These are phyloP conservation scores for Lepidium africanum DNA, from an alignment of 345 rosid genomes.

Conservation along the genomic window DNA sequence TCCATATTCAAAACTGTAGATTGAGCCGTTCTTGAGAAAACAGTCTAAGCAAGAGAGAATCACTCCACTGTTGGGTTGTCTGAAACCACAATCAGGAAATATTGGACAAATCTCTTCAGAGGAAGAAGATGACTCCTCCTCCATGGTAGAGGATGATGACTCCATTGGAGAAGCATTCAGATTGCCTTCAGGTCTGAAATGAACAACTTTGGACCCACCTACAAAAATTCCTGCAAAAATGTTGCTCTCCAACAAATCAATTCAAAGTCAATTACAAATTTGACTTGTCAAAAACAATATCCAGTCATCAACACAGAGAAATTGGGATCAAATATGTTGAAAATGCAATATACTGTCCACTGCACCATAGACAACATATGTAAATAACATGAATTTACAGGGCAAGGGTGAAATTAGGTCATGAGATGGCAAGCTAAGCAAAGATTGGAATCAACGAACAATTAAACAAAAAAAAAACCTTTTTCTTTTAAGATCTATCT, in stretches of 20 bases:
- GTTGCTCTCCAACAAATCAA: neutral
- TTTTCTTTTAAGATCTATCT: slow-evolving; percentile 2
- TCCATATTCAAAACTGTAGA: slow-evolving; percentile 77
- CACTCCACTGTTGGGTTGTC: slow-evolving; percentile 75
- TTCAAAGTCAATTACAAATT: neutral
- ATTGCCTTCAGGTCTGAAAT: slow-evolving; percentile 66
- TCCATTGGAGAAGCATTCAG: slow-evolving; percentile 26
- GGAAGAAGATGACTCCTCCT: slow-evolving; percentile 6
- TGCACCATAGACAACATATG: neutral
- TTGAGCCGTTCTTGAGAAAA: slow-evolving; percentile 74
- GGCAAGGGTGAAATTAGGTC: neutral
- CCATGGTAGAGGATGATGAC: neutral
- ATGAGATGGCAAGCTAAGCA: neutral
- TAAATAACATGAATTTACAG: neutral
- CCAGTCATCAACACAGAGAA: neutral
- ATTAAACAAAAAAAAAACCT: neutral
- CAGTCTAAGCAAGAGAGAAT: slow-evolving; percentile 88
- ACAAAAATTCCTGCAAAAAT: slow-evolving; percentile 65
- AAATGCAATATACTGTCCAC: neutral
- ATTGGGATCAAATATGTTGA: neutral
- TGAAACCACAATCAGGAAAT: slow-evolving; percentile 96
- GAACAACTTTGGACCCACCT: slow-evolving; percentile 98
- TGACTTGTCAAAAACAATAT: neutral
- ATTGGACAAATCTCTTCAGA: slow-evolving; percentile 47
- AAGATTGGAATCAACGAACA: neutral